Evolutionary conservation across 2,329 filamentous ascomycete genomes (phyloP).

Genomic region (Helotiales sp.): DNA sequence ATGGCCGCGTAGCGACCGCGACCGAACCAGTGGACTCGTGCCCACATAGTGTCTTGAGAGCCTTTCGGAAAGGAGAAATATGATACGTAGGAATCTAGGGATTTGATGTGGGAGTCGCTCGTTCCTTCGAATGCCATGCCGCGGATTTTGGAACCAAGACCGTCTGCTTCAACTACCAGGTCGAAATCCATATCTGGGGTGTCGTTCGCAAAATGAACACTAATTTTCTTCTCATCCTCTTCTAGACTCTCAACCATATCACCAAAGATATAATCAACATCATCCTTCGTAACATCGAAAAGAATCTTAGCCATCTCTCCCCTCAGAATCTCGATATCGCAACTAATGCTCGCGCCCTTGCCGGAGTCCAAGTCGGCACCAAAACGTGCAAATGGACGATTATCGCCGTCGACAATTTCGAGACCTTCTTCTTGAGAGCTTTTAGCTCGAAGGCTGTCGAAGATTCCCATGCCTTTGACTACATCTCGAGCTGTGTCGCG

Average conservation of each 20-base stretch:
- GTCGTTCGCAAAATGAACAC: conserved; percentile 44
- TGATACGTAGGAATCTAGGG: too few species aligned
- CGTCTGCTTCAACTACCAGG: conserved; percentile 54
- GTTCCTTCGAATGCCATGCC: background rate
- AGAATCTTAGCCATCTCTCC: conserved; percentile 43
- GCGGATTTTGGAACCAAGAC: conserved; percentile 49
- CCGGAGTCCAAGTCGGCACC: conserved; percentile 19
- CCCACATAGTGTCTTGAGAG: too few species aligned
- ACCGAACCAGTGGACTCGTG: too few species aligned
- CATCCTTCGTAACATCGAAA: conserved; percentile 37
- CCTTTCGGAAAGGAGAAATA: too few species aligned
- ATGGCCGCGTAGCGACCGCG: too few species aligned
- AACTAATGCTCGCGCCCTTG: conserved; percentile 40
- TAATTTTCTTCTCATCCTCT: conserved; percentile 29
- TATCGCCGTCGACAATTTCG: conserved; percentile 42
- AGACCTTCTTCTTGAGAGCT: conserved; percentile 47
- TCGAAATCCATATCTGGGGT: conserved; percentile 42
- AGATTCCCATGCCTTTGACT: conserved; percentile 46
- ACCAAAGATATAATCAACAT: conserved; percentile 36
- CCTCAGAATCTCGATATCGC: conserved; percentile 47
- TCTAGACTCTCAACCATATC: conserved; percentile 20
- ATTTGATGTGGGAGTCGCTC: too few species aligned
- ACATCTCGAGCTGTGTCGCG: conserved; percentile 33
- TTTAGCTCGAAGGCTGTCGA: too few species aligned
- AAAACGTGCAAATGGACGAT: conserved; percentile 24